phyloP scores from a whole-genome alignment of 192 early-diverging fungal genomes.

The Geranomyces variabilis region DNA sequence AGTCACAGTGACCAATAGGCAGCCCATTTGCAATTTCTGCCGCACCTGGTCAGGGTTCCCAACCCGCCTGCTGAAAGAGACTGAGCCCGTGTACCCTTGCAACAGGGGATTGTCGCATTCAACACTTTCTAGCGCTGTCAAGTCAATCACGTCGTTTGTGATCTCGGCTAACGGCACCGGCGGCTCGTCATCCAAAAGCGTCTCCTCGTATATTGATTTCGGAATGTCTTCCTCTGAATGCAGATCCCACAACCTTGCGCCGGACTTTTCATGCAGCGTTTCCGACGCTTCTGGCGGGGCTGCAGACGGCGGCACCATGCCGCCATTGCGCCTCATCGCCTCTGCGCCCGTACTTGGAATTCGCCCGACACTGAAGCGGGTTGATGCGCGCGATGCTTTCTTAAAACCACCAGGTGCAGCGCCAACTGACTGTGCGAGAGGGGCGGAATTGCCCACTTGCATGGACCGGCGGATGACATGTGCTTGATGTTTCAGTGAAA shows the following conservation, averaged over 20 bases:
- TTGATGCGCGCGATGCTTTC: too few species aligned
- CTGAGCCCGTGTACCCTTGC: constrained; percentile 33
- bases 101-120: constrained; percentile 45
- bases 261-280: not conserved
- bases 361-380: too few species aligned
- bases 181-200: not conserved
- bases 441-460: not conserved
- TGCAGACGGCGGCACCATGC: too few species aligned
- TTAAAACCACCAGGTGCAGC: too few species aligned
- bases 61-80: constrained; percentile 14
- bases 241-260: not conserved
- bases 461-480: constrained; percentile 22
- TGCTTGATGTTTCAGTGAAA: constrained; percentile 32
- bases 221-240: constrained; percentile 22
- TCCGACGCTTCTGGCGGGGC: too few species aligned
- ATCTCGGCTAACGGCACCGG: too few species aligned
- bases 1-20: not conserved
- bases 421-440: too few species aligned
- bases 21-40: not conserved
- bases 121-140: not conserved
- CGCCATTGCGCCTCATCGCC: too few species aligned
- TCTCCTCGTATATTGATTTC: not conserved
- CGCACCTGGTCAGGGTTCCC: not conserved
- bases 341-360: too few species aligned
- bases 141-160: constrained; percentile 4